Base-by-base conservation (phyloP, 768 basidiomycete species). In the Gymnopilus junonius region DNA sequence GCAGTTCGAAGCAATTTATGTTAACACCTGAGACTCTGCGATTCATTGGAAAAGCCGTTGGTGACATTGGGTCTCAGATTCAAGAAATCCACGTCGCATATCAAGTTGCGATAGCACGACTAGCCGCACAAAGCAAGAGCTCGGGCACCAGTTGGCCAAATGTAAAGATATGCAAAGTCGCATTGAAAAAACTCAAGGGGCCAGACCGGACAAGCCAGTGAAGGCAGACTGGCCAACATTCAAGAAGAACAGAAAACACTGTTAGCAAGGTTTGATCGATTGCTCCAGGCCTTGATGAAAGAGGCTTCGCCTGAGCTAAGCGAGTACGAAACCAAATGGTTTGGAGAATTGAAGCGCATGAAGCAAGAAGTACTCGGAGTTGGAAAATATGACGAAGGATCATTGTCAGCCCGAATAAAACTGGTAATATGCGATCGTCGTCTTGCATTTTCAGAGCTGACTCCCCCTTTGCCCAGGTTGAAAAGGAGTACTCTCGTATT, bases 291-390 rank as follows among this genome's bases (percentile, higher is more conserved):
- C 8, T 71, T 97, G 76, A 92, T 92, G 87, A 85, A 88, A 70
- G 83, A 85, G 60, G 90, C 91, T 31, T 90, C 88, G 25, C 94
- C 95, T 8, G 89, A 90, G 55, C 77, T 97, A 32, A 94, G 90
- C 69, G 89, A 92, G 64, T 84, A 86, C 64, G 97, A 99, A 79
- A 88, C 81, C 45, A 89, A 89, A 73, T 99, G 97, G 97, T 96
- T 98, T 67, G 90, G 87, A 59, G 96, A 98, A 77, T 77, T 99
- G 59, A 86, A 85, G 68, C 79, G 93, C 63, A 88, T 95, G 87
- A 89, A 88, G 69, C 78, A 79, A 27, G 90, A 93, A 67, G 80
- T 94, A 11, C 68, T 81, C 12, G 92, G 91, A 8, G 75, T 80
- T 20, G 83, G 85, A 2, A 84, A 78, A 66, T 91, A 88, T 68